Evolutionary conservation across 78 protist species (phyloP), one percentile per base, ranked within the genome.

Genomic region (Cyanophora paradoxa): DNA sequence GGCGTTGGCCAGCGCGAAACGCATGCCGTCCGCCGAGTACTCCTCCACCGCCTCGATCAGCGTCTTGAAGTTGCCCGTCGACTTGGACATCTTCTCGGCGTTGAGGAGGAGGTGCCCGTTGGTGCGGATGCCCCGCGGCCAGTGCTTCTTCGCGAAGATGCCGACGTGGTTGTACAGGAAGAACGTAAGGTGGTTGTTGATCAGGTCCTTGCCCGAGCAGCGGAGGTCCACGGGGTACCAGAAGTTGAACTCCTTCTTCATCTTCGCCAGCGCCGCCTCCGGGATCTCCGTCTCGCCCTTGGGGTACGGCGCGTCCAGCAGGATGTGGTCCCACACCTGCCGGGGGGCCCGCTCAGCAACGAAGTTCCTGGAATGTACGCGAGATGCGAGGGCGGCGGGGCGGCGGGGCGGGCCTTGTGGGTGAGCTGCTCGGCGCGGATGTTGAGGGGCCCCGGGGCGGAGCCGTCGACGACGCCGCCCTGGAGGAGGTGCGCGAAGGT

Each of bases 161-260:
- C 99, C 99, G 22, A 86, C 81, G 87, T 98, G 99, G 85, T 92
- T 97, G 92, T 95, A 98, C 40, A 98, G 73, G 78, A 48, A 92
- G 88, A 68, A 68, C 31, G 98, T 90, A 26, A 98, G 90, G 81
- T 98, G 99, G 93, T 98, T 98, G 37, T 56, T 87, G 34, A 96
- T 87, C 59, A 98, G 85, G 69, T 98, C 99, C 77, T 90, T 91
- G 50, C 99, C 99, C 8, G 97, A 90, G 26, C 86, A 93, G 68
- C 99, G 86, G 28, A 97, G 81, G 78, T 97, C 99, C 28, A 93
- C 61, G 44, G 99, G 99, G 75, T 96, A 96, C 98, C 98, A 97
- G 90, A 69, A 98, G 57, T 46, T n/a, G 69, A 97, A 93, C 79
- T 96, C 99, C 20, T 42, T 30, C 36, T 86, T 74, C 85, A 96